These are phyloP conservation scores for Leucocoprinus birnbaumii DNA, from an alignment of 768 basidiomycete species.

Conservation along the genomic window DNA sequence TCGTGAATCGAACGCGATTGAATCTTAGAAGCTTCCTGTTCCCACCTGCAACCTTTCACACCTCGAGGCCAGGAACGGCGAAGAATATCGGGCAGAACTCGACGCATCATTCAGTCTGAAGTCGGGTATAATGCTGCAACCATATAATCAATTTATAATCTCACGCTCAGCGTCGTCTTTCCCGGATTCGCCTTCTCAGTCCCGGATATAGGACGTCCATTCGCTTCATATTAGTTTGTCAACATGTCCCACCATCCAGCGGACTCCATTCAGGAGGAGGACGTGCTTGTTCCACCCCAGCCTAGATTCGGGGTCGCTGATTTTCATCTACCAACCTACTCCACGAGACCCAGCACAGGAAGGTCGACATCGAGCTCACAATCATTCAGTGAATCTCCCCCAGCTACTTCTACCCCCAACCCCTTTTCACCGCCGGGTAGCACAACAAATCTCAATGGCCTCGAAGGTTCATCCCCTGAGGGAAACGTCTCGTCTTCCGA, in stretches of 20 bases:
- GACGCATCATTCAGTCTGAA: slow-evolving; percentile 20
- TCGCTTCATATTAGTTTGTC: background rate
- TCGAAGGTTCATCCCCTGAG: slow-evolving; percentile 24
- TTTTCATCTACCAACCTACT: slow-evolving; percentile 17
- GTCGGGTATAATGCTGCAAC: slow-evolving; percentile 18
- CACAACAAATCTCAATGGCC: slow-evolving; percentile 40
- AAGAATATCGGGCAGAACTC: slow-evolving; percentile 26
- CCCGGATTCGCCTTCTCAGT: slow-evolving; percentile 15
- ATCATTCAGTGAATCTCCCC: slow-evolving; percentile 34
- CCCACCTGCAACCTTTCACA: slow-evolving; percentile 15
- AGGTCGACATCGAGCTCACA: slow-evolving; percentile 14
- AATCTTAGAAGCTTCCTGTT: slow-evolving; percentile 23
- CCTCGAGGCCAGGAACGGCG: slow-evolving; percentile 28
- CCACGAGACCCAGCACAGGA: slow-evolving; percentile 32
- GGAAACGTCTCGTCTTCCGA: slow-evolving; percentile 24
- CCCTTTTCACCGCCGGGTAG: slow-evolving; percentile 54
- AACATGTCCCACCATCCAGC: slow-evolving; percentile 3
- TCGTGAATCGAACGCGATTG: background rate
- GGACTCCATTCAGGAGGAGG: slow-evolving; percentile 9
- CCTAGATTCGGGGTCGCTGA: slow-evolving; percentile 24
- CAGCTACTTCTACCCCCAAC: slow-evolving; percentile 38
- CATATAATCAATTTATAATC: slow-evolving; percentile 35
- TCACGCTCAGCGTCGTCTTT: slow-evolving; percentile 17
- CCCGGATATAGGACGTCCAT: slow-evolving; percentile 6
- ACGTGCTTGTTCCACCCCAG: slow-evolving; percentile 29